phyloP scores from a whole-genome alignment of 176 grass and related monocot species.

The Eleusine coracana region DNA sequence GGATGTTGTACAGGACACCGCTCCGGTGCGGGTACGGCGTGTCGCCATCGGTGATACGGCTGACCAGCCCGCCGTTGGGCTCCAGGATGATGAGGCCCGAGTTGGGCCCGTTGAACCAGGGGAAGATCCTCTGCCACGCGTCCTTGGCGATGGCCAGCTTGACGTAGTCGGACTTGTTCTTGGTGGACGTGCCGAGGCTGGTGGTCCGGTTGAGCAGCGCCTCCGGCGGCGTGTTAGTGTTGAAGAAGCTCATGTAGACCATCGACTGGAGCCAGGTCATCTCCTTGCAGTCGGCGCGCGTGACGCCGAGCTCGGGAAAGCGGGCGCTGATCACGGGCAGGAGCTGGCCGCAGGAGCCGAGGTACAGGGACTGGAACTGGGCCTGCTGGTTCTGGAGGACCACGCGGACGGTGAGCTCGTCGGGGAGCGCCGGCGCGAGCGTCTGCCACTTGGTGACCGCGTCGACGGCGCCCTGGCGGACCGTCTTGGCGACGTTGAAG shows the following conservation, averaged over 20 bases:
- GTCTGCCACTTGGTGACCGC: constrained; percentile 54
- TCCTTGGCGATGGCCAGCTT: background rate
- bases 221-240: constrained; percentile 9
- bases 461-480: constrained; percentile 44
- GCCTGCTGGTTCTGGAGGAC: constrained; percentile 9
- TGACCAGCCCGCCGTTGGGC: background rate
- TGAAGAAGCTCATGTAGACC: constrained; percentile 28
- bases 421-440: constrained; percentile 31
- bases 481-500: constrained; percentile 31
- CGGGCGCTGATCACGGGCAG: background rate
- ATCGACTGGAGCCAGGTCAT: constrained; percentile 56
- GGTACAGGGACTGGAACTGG: constrained; percentile 47
- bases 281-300: constrained; percentile 41
- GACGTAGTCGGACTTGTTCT: constrained; percentile 63
- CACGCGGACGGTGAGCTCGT: constrained; percentile 39
- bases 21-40: constrained; percentile 42
- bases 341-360: constrained; percentile 42
- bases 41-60: background rate
- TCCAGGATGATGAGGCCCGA: background rate
- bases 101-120: background rate
- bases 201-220: constrained; percentile 26
- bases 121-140: background rate
- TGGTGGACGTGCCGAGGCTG: constrained; percentile 33
- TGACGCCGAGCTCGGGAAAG: constrained; percentile 50
- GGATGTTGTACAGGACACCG: constrained; percentile 45